phyloP scores from a whole-genome alignment of 768 basidiomycete species.

The Boletus reticuloceps region DNA sequence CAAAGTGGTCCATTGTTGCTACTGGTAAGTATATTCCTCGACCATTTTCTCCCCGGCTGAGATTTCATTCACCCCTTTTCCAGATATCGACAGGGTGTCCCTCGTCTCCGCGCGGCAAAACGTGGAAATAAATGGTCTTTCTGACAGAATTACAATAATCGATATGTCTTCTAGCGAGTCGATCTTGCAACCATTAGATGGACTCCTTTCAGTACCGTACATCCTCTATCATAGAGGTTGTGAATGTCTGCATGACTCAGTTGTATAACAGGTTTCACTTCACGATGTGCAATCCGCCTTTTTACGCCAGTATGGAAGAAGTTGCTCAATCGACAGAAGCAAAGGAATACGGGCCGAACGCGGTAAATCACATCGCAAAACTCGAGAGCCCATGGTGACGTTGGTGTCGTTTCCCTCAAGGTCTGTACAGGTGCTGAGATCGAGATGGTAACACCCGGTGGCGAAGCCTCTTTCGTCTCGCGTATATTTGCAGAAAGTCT shows the following conservation, averaged over 20 bases:
- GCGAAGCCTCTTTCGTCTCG: conserved; percentile 76
- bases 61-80: not conserved
- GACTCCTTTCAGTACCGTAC: conserved; percentile 3
- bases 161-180: conserved; percentile 34
- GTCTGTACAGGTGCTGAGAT: conserved; percentile 82
- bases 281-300: conserved; percentile 96
- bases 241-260: not conserved
- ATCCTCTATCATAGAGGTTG: not conserved
- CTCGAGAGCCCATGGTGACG: not conserved
- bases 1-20: conserved; percentile 58
- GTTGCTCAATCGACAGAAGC: conserved; percentile 51
- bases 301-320: conserved; percentile 78
- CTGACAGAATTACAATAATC: conserved; percentile 48
- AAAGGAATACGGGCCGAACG: conserved; percentile 68
- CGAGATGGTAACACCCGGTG: conserved; percentile 90
- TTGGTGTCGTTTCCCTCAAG: conserved; percentile 34
- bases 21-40: conserved; percentile 49
- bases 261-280: conserved; percentile 55
- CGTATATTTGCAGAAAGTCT: conserved; percentile 78
- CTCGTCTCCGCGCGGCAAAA: conserved; percentile 54
- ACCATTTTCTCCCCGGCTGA: not conserved
- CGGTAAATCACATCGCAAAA: conserved; percentile 45
- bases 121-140: conserved; percentile 54
- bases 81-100: conserved; percentile 74
- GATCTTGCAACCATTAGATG: conserved; percentile 40